phyloP scores from a whole-genome alignment of 345 rosid genomes.

The Murraya koenigii region DNA sequence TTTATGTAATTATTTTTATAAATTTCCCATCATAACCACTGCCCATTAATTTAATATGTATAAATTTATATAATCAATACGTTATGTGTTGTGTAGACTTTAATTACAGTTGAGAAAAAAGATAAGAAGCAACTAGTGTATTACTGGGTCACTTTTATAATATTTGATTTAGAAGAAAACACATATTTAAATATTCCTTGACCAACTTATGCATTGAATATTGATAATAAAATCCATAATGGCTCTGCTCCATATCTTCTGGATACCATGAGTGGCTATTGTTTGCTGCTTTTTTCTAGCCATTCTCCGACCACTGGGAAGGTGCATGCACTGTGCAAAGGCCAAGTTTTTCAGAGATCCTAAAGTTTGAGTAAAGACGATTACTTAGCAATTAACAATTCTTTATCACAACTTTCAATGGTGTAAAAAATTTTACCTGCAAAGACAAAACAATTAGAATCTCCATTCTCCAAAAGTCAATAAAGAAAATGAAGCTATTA shows the following conservation, averaged over 20 bases:
- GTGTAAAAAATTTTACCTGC: background rate
- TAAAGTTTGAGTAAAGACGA: background rate
- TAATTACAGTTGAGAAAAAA: background rate
- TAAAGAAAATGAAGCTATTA: background rate
- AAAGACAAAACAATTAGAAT: background rate
- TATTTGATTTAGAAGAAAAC: background rate
- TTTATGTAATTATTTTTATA: too few species aligned
- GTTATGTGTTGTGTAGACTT: too few species aligned
- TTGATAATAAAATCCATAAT: background rate
- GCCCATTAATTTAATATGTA: background rate
- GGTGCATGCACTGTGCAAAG: conserved; percentile 16
- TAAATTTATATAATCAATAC: too few species aligned
- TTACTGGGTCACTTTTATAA: background rate
- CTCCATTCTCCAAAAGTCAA: background rate
- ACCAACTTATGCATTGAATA: background rate
- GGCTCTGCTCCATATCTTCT: conserved; percentile 3
- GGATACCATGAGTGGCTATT: background rate
- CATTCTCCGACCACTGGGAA: background rate
- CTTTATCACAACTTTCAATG: background rate
- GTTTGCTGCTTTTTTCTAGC: background rate
- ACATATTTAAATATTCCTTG: background rate
- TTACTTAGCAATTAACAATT: background rate
- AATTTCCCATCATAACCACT: conserved; percentile 15
- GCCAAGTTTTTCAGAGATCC: background rate
- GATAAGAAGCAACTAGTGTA: background rate